phyloP scores from a whole-genome alignment of 139 green algal species.

The Chlamydomonas sp. region DNA sequence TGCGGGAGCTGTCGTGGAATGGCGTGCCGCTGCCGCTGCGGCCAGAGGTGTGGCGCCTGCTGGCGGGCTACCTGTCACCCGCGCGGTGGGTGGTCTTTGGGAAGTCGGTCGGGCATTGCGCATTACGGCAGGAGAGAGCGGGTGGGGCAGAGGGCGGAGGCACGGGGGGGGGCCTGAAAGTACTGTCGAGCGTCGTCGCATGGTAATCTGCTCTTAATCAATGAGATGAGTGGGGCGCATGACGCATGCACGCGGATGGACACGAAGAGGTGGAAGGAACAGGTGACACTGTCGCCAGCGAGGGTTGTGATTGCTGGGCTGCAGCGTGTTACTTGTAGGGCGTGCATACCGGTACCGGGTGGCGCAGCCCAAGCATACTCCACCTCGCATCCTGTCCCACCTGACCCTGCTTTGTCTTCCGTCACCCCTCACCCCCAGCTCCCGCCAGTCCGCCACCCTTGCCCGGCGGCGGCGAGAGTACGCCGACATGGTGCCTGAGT shows the following conservation, averaged over 20 bases:
- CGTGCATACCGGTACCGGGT: too few relatives aligned
- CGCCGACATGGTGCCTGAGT: slow-evolving; percentile 81
- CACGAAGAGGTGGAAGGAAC: not conserved
- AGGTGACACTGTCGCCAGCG: too few relatives aligned
- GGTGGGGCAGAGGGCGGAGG: too few relatives aligned
- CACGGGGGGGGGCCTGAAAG: too few relatives aligned
- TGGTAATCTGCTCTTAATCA: too few relatives aligned
- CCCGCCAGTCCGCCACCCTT: slow-evolving; percentile 72
- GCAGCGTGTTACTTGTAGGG: too few relatives aligned
- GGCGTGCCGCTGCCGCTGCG: slow-evolving; percentile 85
- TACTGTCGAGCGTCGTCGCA: too few relatives aligned
- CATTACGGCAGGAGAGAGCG: not conserved
- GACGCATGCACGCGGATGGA: not conserved
- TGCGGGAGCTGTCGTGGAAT: slow-evolving; percentile 92
- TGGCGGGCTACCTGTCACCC: slow-evolving; percentile 94
- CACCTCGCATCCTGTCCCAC: too few relatives aligned
- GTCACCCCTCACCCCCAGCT: slow-evolving; percentile 37
- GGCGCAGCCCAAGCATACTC: too few relatives aligned
- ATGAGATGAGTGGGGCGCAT: too few relatives aligned
- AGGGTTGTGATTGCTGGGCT: too few relatives aligned
- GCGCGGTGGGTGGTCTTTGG: slow-evolving; percentile 54
- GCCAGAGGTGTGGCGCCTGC: slow-evolving; percentile 89
- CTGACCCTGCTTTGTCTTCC: not conserved
- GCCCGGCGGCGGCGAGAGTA: slow-evolving; percentile 90
- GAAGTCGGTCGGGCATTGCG: too few relatives aligned